Percentiles rank a stretch among this genome's conserved stretches.
Evolutionary conservation across 495 filamentous ascomycete genomes (phyloP).

Genomic region (Talaromyces proteolyticus): DNA sequence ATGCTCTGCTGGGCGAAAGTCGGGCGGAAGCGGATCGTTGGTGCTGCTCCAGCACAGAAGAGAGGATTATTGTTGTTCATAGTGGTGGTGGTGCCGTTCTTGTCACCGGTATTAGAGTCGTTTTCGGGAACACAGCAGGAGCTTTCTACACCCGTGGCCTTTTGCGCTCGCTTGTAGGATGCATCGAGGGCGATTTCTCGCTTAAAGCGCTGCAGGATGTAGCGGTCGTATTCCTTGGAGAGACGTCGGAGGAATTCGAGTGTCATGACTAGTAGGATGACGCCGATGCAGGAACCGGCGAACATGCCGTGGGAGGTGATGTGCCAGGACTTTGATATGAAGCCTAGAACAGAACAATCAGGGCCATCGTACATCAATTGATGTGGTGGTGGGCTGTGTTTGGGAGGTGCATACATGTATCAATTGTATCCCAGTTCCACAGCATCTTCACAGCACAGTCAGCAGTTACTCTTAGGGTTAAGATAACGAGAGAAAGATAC

Average conservation of each 20-base stretch:
- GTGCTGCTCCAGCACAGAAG: too few relatives aligned
- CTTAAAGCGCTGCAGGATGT: conserved; percentile 42
- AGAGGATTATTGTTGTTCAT: not conserved
- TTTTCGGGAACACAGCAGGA: too few relatives aligned
- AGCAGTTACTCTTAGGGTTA: conserved; percentile 3
- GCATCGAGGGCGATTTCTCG: conserved; percentile 14
- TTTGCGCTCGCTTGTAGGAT: not conserved
- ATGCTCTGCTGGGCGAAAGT: conserved; percentile 50
- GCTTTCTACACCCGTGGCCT: too few relatives aligned
- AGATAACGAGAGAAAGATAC: not conserved
- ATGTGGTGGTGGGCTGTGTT: not conserved
- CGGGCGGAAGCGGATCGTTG: conserved; percentile 31
- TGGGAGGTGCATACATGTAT: conserved; percentile 43
- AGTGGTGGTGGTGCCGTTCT: not conserved
- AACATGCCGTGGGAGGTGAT: conserved; percentile 56
- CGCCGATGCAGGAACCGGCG: conserved; percentile 65
- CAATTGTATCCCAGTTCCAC: conserved; percentile 72
- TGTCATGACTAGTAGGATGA: conserved; percentile 53
- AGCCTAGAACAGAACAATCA: conserved; percentile 27
- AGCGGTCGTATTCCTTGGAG: conserved; percentile 54
- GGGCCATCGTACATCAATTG: not conserved
- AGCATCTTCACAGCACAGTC: conserved; percentile 49
- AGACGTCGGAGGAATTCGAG: conserved; percentile 60
- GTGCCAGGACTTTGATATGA: conserved; percentile 61
- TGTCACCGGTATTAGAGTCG: conserved; percentile 6